Base-by-base conservation (phyloP, 225 moss, liverwort and hornwort species). In the Physcomitrellopsis africana region DNA sequence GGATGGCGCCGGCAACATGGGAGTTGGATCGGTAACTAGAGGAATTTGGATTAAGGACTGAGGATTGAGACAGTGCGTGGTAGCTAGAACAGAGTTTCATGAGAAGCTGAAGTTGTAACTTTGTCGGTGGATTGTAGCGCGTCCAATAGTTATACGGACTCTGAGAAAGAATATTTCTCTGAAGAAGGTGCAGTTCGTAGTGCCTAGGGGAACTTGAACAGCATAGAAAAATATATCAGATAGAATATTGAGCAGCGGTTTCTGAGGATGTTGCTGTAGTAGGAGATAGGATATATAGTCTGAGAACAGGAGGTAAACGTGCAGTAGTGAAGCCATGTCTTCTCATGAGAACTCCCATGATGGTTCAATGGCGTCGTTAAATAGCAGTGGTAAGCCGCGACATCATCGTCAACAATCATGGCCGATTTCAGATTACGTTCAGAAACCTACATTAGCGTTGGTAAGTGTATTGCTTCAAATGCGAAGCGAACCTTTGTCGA, bases 351-450 rank as follows among this genome's bases (percentile, higher is more conserved):
- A 6, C 42, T n/a, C 74, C 32, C 66, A 11, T 22, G 84, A 80
- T 11, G 65, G 75, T 18, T 79, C 83, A 41, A n/a, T 76, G 44
- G 27, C 76, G 27, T 59, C 84, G 0, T 8, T 66, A 12, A 76
- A 24, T 68, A 81, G 79, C 44, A 78, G 82, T 16, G 67, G 70
- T 2, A 92, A 52, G 84, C 81, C 81, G 72, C 89, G 89, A 65
- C 96, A 99, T 68, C 74, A 51, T 68, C 81, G 89, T 66, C 82
- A 90, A 70, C 89, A 86, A 57, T 97, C 97, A 24, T 99, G 97
- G 97, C 95, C 97, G 64, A 81, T 93, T 66, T 74, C 84, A 78
- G 92, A 95, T 74, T 99, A 92, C 57, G 92, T 99, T 11, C 89
- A 89, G 60, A 93, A 86, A 79, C 93, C 89, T 45, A 99, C 93